Percentiles rank a stretch among this genome's conserved stretches.
phyloP scores from a whole-genome alignment of 2,329 filamentous ascomycete species.

The Ascosphaera pollenicola region DNA sequence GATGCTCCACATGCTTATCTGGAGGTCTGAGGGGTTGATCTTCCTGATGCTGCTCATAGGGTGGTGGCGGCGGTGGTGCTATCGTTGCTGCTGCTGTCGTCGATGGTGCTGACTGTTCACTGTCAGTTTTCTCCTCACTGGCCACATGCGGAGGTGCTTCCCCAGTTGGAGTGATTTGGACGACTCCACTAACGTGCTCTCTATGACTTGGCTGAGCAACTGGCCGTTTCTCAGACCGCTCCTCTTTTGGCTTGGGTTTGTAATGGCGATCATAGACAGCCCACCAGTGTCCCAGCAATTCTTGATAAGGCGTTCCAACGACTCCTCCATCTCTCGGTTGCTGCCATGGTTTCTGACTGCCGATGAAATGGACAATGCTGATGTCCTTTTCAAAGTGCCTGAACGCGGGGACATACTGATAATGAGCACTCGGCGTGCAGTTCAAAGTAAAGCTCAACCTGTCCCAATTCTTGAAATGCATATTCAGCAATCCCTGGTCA shows the following conservation, averaged over 20 bases:
- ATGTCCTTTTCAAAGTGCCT: slow-evolving; percentile 80
- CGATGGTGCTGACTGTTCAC: not conserved
- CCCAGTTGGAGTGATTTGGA: not conserved
- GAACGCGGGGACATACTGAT: slow-evolving; percentile 93
- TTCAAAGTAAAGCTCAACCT: slow-evolving; percentile 91
- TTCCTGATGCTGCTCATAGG: not conserved
- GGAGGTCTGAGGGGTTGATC: not conserved
- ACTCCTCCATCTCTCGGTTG: slow-evolving; percentile 23
- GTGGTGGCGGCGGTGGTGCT: not conserved
- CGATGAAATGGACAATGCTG: slow-evolving; percentile 86
- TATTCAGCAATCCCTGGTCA: slow-evolving; percentile 87
- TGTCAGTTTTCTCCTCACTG: not conserved
- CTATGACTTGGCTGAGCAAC: not conserved
- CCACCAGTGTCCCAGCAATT: slow-evolving; percentile 83
- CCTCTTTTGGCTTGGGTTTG: slow-evolving; percentile 17
- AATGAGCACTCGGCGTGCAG: slow-evolving; percentile 86
- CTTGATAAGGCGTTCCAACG: slow-evolving; percentile 37
- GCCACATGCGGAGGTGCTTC: not conserved
- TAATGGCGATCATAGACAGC: slow-evolving; percentile 81
- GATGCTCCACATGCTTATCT: not conserved
- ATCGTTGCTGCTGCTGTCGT: not conserved
- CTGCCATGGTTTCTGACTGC: slow-evolving; percentile 72
- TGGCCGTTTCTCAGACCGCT: not conserved
- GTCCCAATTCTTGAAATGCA: slow-evolving; percentile 75
- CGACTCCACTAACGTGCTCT: not conserved